A percentile compares a stretch with the other conserved stretches of the same genome.
These are phyloP conservation scores for Mycena amicta DNA, from an alignment of 768 basidiomycete species.

Conservation along the genomic window DNA sequence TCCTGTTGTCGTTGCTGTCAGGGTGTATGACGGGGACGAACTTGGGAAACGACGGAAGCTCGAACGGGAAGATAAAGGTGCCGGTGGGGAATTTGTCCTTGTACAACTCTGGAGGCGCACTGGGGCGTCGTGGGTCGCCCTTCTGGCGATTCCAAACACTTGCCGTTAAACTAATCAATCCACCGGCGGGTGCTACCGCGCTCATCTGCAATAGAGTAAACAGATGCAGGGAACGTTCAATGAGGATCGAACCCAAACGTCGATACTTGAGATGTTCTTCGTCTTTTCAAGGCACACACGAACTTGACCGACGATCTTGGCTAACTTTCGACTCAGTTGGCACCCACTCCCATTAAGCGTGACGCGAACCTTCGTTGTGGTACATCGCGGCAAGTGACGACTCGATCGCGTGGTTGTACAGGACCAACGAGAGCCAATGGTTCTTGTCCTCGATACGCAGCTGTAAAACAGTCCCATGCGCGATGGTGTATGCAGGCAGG, in stretches of 20 bases:
- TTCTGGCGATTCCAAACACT: slow-evolving; percentile 23
- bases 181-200: slow-evolving; percentile 15
- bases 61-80: slow-evolving; percentile 20
- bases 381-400: slow-evolving; percentile 19
- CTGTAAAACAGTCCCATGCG: slow-evolving; percentile 16
- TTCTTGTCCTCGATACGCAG: slow-evolving; percentile 17
- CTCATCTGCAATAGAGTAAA: slow-evolving; percentile 2
- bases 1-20: slow-evolving; percentile 17
- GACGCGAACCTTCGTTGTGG: slow-evolving; percentile 17
- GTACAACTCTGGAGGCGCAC: slow-evolving; percentile 5
- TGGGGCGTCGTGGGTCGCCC: slow-evolving; percentile 14
- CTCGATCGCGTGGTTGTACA: slow-evolving; percentile 19
- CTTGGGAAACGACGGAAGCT: slow-evolving; percentile 19
- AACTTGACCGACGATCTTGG: slow-evolving; percentile 17
- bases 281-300: slow-evolving; percentile 18
- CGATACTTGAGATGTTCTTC: slow-evolving; percentile 21
- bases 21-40: slow-evolving; percentile 23
- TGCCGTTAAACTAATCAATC: slow-evolving; percentile 16
- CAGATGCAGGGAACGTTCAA: not conserved
- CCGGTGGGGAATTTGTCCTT: slow-evolving; percentile 22
- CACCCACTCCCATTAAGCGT: not conserved
- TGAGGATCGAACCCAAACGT: slow-evolving; percentile 15
- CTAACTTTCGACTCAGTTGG: not conserved
- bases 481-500: slow-evolving; percentile 13
- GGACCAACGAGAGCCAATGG: slow-evolving; percentile 20